Evolutionary conservation across 2,329 filamentous ascomycete genomes (phyloP).

Genomic region (Curvularia sp.): DNA sequence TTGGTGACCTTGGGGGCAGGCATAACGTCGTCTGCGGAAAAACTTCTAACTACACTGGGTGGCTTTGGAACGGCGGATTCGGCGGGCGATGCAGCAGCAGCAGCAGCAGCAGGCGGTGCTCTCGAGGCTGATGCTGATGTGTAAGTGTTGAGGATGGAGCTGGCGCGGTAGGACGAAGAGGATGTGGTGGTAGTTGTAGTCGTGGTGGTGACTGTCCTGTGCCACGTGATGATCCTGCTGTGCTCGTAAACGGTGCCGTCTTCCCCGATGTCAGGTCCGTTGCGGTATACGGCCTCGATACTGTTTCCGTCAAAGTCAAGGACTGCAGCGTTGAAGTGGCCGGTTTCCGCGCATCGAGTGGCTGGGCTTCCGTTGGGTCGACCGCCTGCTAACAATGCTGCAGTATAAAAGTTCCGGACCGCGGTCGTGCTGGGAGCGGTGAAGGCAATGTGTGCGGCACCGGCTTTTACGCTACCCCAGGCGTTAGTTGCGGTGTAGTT

Average conservation of each 20-base stretch:
- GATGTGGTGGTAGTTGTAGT: neutral
- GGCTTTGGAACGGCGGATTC: conserved; percentile 37
- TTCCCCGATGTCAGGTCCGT: conserved; percentile 48
- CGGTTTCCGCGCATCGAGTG: conserved; percentile 59
- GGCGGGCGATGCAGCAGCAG: conserved; percentile 32
- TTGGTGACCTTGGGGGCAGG: conserved; percentile 35
- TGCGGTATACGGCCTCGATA: conserved; percentile 75
- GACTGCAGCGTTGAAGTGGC: conserved; percentile 69
- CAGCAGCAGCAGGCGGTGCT: conserved; percentile 26
- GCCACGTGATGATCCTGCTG: conserved; percentile 55
- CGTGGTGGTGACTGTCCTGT: conserved; percentile 40
- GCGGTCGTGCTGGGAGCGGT: conserved; percentile 69
- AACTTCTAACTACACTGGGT: conserved; percentile 39
- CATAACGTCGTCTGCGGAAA: conserved; percentile 39
- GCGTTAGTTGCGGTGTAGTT: conserved; percentile 31
- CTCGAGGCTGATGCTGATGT: conserved; percentile 30
- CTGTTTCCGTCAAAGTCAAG: conserved; percentile 84
- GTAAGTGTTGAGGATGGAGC: conserved; percentile 42
- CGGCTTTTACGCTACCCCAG: conserved; percentile 54
- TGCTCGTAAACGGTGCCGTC: conserved; percentile 52
- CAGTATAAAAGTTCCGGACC: conserved; percentile 75
- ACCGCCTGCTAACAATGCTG: conserved; percentile 70
- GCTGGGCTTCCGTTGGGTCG: conserved; percentile 64
- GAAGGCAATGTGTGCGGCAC: conserved; percentile 69
- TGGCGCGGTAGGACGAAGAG: conserved; percentile 32